Conservation (phyloP, 345 rosid species). For the Eucalyptus cloeziana region DNA sequence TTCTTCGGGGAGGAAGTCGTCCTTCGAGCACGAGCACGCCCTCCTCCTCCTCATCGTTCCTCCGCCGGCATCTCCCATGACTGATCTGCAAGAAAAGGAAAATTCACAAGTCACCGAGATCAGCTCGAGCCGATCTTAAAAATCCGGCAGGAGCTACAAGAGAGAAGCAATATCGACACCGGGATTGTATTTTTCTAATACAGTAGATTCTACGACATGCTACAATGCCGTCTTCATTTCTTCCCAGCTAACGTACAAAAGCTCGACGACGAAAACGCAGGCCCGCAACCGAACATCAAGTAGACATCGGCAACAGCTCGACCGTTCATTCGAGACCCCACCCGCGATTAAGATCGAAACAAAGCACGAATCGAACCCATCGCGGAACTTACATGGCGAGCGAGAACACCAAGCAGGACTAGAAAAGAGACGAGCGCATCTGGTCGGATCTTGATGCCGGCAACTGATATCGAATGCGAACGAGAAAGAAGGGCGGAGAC, state of each 20-base stretch:
- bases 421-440: not conserved
- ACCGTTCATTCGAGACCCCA: not conserved
- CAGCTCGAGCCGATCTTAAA: not conserved
- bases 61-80: not conserved
- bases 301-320: not conserved
- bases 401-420: not conserved
- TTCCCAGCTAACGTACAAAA: not conserved
- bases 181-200: not conserved
- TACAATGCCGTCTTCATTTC: not conserved
- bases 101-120: not conserved
- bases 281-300: not conserved
- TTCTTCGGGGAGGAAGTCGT: constrained; percentile 80
- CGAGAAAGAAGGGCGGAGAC: not conserved
- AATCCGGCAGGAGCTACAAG: not conserved
- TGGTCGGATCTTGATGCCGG: not conserved
- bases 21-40: constrained; percentile 59
- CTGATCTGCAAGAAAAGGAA: not conserved
- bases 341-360: not conserved
- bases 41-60: constrained; percentile 23
- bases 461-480: not conserved
- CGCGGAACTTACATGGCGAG: not conserved
- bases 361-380: not conserved
- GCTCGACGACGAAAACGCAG: not conserved
- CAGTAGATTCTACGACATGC: not conserved
- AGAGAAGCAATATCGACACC: not conserved